Evolutionary conservation across 169 alveolate genomes (phyloP).

Genomic region (Plasmodium berghei): DNA sequence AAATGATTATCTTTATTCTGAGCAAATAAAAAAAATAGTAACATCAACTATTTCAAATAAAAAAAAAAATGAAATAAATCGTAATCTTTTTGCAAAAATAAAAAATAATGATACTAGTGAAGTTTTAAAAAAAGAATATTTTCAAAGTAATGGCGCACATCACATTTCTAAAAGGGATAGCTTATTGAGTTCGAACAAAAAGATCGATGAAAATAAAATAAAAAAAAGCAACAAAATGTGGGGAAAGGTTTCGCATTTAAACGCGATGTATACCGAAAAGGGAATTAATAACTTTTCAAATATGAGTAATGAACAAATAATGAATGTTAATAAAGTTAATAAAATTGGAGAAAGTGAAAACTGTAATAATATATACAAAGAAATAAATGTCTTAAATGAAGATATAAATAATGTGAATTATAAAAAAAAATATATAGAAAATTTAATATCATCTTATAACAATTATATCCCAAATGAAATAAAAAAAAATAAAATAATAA

Average conservation of each 20-base stretch:
- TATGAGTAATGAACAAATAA: not conserved
- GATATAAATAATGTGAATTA: constrained; percentile 7
- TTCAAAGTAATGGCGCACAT: not conserved
- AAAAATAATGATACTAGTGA: constrained; percentile 73
- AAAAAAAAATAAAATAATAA: not conserved
- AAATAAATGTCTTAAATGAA: not conserved
- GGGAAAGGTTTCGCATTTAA: not conserved
- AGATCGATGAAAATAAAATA: not conserved
- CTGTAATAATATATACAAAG: not conserved
- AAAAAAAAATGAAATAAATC: no score
- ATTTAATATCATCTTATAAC: constrained; percentile 25
- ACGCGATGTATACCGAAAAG: not conserved
- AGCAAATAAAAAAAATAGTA: no score
- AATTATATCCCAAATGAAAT: not conserved
- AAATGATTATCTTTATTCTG: no score
- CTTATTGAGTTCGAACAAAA: not conserved
- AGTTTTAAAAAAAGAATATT: constrained; percentile 47
- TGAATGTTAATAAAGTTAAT: not conserved
- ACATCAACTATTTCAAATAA: no score
- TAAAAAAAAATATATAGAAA: constrained; percentile 43
- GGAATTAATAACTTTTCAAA: not conserved
- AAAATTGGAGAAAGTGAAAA: no score
- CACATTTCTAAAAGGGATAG: not conserved
- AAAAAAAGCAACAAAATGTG: not conserved
- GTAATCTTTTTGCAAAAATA: not conserved